Percentiles rank a stretch among this genome's conserved stretches.
phyloP scores from a whole-genome alignment of 306 rosid genomes.

The Malus orientalis region DNA sequence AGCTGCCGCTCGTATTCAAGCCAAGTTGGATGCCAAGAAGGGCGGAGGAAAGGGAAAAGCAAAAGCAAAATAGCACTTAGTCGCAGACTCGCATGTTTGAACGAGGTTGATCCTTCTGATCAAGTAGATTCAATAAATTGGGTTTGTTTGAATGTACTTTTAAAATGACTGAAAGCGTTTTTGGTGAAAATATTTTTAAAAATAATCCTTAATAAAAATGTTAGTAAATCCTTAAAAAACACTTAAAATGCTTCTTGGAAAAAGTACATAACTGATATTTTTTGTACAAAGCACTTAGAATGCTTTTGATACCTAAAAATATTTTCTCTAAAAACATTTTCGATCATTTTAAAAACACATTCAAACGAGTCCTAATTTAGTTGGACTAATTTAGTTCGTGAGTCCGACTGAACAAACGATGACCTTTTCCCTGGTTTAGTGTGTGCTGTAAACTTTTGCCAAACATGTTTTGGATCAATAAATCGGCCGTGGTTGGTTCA shows the following conservation, averaged over 20 bases:
- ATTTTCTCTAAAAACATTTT: no score
- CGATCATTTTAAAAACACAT: no score
- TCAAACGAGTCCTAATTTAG: no score
- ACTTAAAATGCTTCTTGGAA: no score
- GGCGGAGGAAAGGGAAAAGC: conserved; percentile 89
- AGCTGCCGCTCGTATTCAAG: conserved; percentile 86
- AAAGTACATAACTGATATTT: no score
- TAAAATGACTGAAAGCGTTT: no score
- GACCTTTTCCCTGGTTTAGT: not conserved
- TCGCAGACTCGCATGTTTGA: not conserved
- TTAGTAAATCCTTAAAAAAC: no score
- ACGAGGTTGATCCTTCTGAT: conserved; percentile 3
- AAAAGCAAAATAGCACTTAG: conserved; percentile 49
- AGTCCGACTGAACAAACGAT: not conserved
- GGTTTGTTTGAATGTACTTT: no score
- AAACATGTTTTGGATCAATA: not conserved
- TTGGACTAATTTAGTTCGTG: not conserved
- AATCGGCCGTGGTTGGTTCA: not conserved
- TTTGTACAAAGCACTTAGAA: no score
- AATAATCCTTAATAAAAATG: no score
- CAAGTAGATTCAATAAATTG: not conserved
- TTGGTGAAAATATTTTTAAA: no score
- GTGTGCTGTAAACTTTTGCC: not conserved
- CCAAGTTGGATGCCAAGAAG: conserved; percentile 83
- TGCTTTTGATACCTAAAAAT: no score